Conservation (phyloP, 495 filamentous ascomycete species). For the Trichoderma asperelloides region DNA sequence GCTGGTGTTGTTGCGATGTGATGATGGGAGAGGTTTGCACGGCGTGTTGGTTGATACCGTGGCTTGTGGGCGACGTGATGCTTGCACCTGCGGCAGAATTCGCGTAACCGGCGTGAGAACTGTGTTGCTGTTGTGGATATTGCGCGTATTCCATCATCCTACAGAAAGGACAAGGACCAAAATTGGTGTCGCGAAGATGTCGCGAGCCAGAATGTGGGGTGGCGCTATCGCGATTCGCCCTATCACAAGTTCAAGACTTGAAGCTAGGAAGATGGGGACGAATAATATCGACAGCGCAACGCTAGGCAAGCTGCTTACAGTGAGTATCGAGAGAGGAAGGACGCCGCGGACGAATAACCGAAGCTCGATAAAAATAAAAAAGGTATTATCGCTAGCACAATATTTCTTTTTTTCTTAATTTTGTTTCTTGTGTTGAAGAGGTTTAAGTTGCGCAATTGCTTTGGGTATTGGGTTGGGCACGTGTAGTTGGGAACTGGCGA, state of each 20-base stretch:
- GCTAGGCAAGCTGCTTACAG: not conserved
- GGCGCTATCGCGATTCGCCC: slow-evolving; percentile 8
- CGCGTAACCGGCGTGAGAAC: slow-evolving; percentile 36
- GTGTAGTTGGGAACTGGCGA: slow-evolving; percentile 26
- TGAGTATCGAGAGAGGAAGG: not conserved
- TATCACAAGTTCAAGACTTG: not conserved
- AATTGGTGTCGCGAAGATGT: slow-evolving; percentile 5
- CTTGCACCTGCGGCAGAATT: slow-evolving; percentile 16
- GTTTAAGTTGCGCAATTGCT: slow-evolving; percentile 18
- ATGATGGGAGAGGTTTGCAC: slow-evolving; percentile 54
- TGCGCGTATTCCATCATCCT: slow-evolving; percentile 64
- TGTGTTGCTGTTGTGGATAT: slow-evolving; percentile 53
- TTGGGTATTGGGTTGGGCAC: slow-evolving; percentile 30
- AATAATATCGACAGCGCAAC: slow-evolving; percentile 6
- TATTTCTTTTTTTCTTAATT: not conserved
- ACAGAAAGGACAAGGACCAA: slow-evolving; percentile 4
- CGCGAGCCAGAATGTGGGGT: slow-evolving; percentile 7
- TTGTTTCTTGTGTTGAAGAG: not conserved
- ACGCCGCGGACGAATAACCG: not conserved
- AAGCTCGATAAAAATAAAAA: not conserved
- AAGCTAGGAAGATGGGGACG: not conserved
- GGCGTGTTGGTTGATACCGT: slow-evolving; percentile 44
- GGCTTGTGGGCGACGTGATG: slow-evolving; percentile 52
- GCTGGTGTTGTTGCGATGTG: slow-evolving; percentile 48
- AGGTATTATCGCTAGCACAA: not conserved